Conservation (phyloP, 2,329 filamentous ascomycete genomes). For the Ophiostoma quercus region DNA sequence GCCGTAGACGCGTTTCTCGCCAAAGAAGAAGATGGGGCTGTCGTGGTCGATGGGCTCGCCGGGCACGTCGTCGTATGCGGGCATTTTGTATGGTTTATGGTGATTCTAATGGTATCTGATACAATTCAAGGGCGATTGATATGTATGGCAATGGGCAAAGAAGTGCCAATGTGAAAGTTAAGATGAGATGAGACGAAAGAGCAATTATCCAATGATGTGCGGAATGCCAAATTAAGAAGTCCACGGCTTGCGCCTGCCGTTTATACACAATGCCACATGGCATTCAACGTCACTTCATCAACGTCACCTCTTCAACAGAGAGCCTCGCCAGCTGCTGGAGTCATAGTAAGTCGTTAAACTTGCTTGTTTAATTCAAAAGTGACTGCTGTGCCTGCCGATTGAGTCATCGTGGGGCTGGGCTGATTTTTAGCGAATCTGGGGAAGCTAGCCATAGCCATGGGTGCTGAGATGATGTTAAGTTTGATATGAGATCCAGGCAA, state of each 20-base stretch:
- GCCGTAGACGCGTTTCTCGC: slow-evolving; percentile 32
- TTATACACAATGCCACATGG: background rate
- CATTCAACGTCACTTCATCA: background rate
- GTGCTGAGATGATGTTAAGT: background rate
- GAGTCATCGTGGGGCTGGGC: slow-evolving; percentile 2
- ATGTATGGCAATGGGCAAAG: too few species aligned
- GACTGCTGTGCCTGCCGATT: background rate
- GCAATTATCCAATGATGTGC: background rate
- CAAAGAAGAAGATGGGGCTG: slow-evolving; percentile 33
- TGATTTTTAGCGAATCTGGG: background rate
- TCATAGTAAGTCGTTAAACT: background rate
- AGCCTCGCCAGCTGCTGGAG: background rate
- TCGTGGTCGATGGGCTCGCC: slow-evolving; percentile 16
- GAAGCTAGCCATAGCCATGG: background rate
- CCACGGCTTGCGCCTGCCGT: background rate
- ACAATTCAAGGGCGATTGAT: too few species aligned
- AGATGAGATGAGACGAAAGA: background rate
- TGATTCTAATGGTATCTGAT: background rate
- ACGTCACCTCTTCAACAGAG: background rate
- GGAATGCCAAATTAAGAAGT: too few species aligned
- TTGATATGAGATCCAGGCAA: background rate
- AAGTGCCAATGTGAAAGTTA: background rate
- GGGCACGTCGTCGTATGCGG: slow-evolving; percentile 14
- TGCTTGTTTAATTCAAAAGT: background rate
- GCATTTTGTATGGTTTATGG: background rate